Evolutionary conservation across 2,329 filamentous ascomycete genomes (phyloP).

Genomic region (Botrytis hyacinthi): DNA sequence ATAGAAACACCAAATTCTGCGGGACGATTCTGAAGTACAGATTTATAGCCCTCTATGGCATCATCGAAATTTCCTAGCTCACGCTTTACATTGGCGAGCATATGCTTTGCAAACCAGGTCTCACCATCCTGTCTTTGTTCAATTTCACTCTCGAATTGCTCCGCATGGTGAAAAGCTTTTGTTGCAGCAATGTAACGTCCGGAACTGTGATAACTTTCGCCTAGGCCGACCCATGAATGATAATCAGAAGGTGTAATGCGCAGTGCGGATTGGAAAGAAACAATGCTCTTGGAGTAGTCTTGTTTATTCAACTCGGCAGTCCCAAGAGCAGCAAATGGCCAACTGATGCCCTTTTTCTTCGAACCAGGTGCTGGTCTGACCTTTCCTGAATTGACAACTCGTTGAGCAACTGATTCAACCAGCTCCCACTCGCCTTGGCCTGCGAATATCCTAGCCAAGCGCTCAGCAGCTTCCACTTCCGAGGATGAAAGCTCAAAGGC

Average conservation of each 20-base stretch:
- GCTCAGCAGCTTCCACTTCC: constrained; percentile 83
- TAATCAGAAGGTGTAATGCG: constrained; percentile 83
- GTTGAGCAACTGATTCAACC: constrained; percentile 86
- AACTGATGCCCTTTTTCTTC: constrained; percentile 88
- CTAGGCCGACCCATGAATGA: constrained; percentile 92
- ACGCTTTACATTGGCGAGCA: constrained; percentile 91
- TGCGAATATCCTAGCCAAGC: constrained; percentile 81
- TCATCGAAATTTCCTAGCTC: constrained; percentile 89
- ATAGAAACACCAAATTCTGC: constrained; percentile 84
- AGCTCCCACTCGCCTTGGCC: constrained; percentile 93
- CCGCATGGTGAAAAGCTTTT: constrained; percentile 84
- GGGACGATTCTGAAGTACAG: constrained; percentile 66
- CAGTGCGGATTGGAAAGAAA: constrained; percentile 87
- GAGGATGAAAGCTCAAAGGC: constrained; percentile 88
- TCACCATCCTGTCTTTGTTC: constrained; percentile 59
- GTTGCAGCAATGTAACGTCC: constrained; percentile 92
- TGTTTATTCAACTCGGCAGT: constrained; percentile 94
- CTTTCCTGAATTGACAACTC: constrained; percentile 92
- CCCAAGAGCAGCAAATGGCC: constrained; percentile 91
- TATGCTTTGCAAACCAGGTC: constrained; percentile 94
- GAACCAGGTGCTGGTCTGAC: constrained; percentile 87
- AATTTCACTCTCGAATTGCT: constrained; percentile 65
- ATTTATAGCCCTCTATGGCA: constrained; percentile 72
- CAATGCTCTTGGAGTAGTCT: constrained; percentile 82
- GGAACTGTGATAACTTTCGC: constrained; percentile 95